A percentile compares a stretch with the other conserved stretches of the same genome.
Evolutionary conservation across 768 basidiomycete genomes (phyloP).

Genomic region (Leccinum imitatum): DNA sequence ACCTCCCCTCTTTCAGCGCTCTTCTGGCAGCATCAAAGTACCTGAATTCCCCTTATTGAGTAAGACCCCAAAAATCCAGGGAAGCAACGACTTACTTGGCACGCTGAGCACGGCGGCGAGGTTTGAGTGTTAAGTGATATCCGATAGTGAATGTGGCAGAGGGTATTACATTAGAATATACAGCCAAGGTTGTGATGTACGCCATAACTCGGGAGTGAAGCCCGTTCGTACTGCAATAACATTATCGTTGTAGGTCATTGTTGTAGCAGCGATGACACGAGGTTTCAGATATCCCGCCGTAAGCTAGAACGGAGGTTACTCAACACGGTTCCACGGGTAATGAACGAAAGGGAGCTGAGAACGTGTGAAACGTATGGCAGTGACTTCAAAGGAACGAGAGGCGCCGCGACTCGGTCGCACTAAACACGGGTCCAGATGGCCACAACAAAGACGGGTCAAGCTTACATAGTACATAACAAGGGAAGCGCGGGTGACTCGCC

Average conservation of each 20-base stretch:
- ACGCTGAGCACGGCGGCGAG: slow-evolving; percentile 52
- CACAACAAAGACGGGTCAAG: no score
- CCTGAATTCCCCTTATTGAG: slow-evolving; percentile 39
- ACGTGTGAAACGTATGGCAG: slow-evolving; percentile 23
- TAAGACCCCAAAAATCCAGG: slow-evolving; percentile 11
- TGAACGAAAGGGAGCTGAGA: slow-evolving; percentile 11
- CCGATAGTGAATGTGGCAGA: slow-evolving; percentile 50
- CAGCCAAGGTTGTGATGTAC: slow-evolving; percentile 38
- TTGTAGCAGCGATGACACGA: slow-evolving; percentile 40
- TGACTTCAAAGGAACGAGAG: no score
- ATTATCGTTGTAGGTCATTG: slow-evolving; percentile 49
- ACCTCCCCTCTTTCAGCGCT: slow-evolving; percentile 61
- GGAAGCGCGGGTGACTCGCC: no score
- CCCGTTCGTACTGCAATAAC: slow-evolving; percentile 39
- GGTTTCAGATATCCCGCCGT: slow-evolving; percentile 42
- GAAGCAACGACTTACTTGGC: slow-evolving; percentile 42
- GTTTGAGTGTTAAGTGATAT: slow-evolving; percentile 59
- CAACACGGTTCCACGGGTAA: slow-evolving; percentile 9
- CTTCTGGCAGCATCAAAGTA: slow-evolving; percentile 65
- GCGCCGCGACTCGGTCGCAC: no score
- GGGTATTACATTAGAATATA: slow-evolving; percentile 56
- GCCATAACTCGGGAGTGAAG: slow-evolving; percentile 35
- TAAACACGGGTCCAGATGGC: no score
- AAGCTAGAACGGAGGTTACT: slow-evolving; percentile 34
- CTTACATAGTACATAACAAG: no score